Conservation (phyloP, 2,329 filamentous ascomycete species). For the Teratosphaeria zuluensis region DNA sequence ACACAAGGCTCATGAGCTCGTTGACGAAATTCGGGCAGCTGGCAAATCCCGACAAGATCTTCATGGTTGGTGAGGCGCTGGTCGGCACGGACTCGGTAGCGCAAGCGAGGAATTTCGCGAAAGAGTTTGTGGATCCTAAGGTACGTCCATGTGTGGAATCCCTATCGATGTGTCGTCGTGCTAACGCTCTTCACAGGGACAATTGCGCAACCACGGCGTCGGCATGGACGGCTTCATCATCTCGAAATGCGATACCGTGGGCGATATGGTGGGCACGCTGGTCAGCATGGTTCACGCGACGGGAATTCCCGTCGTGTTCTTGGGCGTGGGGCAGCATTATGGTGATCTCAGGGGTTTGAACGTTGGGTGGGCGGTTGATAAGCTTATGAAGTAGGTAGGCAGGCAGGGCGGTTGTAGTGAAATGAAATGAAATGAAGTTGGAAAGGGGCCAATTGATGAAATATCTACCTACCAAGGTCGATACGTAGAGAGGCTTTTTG, state of each 20-base stretch:
- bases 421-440: no score
- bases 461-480: no score
- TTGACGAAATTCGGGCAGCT: conserved; percentile 97
- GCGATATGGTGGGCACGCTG: conserved; percentile 95
- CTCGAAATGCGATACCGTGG: conserved; percentile 95
- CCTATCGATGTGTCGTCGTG: not conserved
- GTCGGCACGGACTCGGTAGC: conserved; percentile 93
- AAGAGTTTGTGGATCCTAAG: conserved; percentile 53
- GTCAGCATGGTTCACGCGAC: conserved; percentile 98
- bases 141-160: conserved; percentile 4
- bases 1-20: conserved; percentile 89
- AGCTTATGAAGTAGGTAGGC: conserved; percentile 54
- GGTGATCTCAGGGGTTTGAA: conserved; percentile 55
- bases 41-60: conserved; percentile 91
- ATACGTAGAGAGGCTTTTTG: no score
- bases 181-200: conserved; percentile 9
- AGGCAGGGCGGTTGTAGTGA: no score
- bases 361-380: conserved; percentile 52
- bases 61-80: conserved; percentile 91
- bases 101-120: conserved; percentile 93
- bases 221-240: conserved; percentile 95
- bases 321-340: conserved; percentile 64
- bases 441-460: no score
- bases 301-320: conserved; percentile 83
- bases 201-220: conserved; percentile 46